Conservation (phyloP, 2,329 filamentous ascomycete species). For the Hymenoscyphus salicellus region DNA sequence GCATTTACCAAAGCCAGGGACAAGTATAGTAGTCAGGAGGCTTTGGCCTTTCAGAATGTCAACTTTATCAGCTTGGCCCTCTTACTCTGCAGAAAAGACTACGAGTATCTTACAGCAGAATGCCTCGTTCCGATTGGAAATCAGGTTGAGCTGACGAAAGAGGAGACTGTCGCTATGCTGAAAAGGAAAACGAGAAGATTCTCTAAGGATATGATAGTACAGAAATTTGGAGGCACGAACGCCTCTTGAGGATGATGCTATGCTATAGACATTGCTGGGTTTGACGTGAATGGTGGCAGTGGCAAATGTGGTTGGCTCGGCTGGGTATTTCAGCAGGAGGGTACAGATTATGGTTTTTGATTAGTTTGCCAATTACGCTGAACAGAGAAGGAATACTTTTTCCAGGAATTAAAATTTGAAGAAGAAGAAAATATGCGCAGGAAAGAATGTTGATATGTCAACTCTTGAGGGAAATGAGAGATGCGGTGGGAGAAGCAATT, state of each 20-base stretch:
- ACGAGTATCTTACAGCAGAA: neutral
- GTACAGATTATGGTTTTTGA: neutral
- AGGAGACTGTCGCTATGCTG: neutral
- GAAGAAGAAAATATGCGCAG: neutral
- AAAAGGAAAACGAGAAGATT: neutral
- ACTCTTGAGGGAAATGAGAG: too few relatives aligned
- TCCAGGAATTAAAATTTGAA: neutral
- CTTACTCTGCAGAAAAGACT: neutral
- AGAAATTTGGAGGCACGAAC: neutral
- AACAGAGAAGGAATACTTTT: neutral
- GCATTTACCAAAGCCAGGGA: neutral
- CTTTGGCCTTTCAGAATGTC: neutral
- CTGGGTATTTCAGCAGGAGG: neutral
- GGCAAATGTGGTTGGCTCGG: neutral
- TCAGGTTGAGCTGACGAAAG: neutral
- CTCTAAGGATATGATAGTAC: neutral
- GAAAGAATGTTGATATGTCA: neutral
- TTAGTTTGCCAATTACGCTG: neutral
- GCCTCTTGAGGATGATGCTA: neutral
- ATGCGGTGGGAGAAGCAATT: too few relatives aligned
- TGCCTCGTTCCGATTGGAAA: neutral
- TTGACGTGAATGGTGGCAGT: neutral
- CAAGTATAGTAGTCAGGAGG: neutral
- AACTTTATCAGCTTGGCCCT: neutral
- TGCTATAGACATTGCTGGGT: neutral